Percentiles rank a stretch among this genome's conserved stretches.
phyloP scores from a whole-genome alignment of 1,284 basidiomycete species.

The Moniliella sp. region DNA sequence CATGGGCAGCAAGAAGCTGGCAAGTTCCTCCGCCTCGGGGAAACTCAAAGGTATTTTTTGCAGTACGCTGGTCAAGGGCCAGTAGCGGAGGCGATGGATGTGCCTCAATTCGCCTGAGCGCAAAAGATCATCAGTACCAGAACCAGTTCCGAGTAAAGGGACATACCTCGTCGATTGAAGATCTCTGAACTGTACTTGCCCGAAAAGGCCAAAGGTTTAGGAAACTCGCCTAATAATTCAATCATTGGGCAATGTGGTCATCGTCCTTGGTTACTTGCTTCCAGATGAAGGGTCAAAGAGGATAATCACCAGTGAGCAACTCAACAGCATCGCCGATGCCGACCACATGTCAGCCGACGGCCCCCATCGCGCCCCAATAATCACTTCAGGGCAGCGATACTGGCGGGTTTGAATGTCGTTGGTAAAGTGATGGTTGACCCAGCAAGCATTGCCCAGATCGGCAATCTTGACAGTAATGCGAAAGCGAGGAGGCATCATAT shows the following conservation, averaged over 20 bases:
- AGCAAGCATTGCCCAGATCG: slow-evolving; percentile 80
- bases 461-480: slow-evolving; percentile 96
- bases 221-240: slow-evolving; percentile 76
- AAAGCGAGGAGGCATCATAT: slow-evolving; percentile 39
- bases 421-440: slow-evolving; percentile 77
- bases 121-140: no score
- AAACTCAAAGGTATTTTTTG: slow-evolving; percentile 72
- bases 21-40: slow-evolving; percentile 57
- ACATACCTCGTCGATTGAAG: slow-evolving; percentile 77
- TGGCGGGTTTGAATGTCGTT: slow-evolving; percentile 92
- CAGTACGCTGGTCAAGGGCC: slow-evolving; percentile 71
- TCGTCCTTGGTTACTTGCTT: slow-evolving; percentile 74
- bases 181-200: slow-evolving; percentile 88
- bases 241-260: slow-evolving; percentile 93
- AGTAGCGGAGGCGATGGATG: slow-evolving; percentile 75
- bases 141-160: no score
- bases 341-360: slow-evolving; percentile 88
- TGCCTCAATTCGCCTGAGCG: slow-evolving; percentile 89
- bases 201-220: slow-evolving; percentile 61
- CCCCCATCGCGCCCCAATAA: slow-evolving; percentile 85
- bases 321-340: slow-evolving; percentile 77
- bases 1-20: slow-evolving; percentile 74
- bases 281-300: slow-evolving; percentile 67
- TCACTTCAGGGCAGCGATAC: slow-evolving; percentile 90
- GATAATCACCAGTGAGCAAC: slow-evolving; percentile 60